Evolutionary conservation across 2,329 filamentous ascomycete species (phyloP).

Genomic region (Akanthomyces muscarius): DNA sequence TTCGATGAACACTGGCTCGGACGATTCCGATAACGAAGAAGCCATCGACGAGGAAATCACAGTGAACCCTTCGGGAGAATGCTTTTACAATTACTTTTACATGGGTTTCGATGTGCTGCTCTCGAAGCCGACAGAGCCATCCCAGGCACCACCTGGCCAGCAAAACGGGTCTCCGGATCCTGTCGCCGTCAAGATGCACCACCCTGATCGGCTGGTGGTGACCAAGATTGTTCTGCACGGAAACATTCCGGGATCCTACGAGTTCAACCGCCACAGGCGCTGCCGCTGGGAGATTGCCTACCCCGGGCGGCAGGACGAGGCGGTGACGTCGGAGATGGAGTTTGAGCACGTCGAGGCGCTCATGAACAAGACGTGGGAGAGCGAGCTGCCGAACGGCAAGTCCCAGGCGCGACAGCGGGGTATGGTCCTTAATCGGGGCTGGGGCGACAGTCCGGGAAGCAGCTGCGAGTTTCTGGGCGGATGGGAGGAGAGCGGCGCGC

Average conservation of each 20-base stretch:
- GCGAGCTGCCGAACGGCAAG: constrained; percentile 54
- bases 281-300: constrained; percentile 79
- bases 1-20: constrained; percentile 65
- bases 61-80: constrained; percentile 61
- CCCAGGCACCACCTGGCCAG: constrained; percentile 54
- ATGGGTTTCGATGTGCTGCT: constrained; percentile 91
- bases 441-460: constrained; percentile 86
- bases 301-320: constrained; percentile 41
- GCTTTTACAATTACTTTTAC: constrained; percentile 97
- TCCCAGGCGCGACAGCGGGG: constrained; percentile 53
- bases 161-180: constrained; percentile 22
- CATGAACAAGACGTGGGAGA: constrained; percentile 67
- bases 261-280: constrained; percentile 90
- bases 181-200: constrained; percentile 37
- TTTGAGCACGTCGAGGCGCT: constrained; percentile 69
- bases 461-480: constrained; percentile 81
- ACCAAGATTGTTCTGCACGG: constrained; percentile 92
- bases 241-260: constrained; percentile 92
- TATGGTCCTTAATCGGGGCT: constrained; percentile 90
- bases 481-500: constrained; percentile 71
- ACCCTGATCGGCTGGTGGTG: constrained; percentile 68
- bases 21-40: constrained; percentile 60
- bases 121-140: constrained; percentile 67
- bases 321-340: constrained; percentile 69
- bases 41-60: constrained; percentile 53